Evolutionary conservation across 441 rosid genomes (phyloP).

Genomic region (Adansonia gregorii): DNA sequence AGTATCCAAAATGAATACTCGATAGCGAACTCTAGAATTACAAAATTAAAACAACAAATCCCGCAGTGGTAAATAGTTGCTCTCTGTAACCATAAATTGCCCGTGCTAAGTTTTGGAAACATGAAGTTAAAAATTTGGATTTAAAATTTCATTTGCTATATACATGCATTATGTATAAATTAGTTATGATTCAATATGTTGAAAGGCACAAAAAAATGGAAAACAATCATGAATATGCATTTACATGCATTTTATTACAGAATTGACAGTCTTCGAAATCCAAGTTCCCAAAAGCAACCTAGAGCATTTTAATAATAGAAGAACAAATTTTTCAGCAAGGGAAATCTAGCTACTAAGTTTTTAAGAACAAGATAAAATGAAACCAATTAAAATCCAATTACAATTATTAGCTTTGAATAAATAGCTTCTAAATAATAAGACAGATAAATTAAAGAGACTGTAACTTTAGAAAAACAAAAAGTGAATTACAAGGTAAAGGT

Average conservation of each 20-base stretch:
- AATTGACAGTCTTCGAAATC: too few species aligned
- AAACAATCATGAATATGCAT: too few species aligned
- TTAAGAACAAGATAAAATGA: neutral
- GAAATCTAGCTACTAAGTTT: neutral
- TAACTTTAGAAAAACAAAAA: neutral
- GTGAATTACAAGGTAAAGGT: neutral
- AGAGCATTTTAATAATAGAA: neutral
- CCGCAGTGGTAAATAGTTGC: neutral
- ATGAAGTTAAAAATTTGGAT: too few species aligned
- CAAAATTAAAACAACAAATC: too few species aligned
- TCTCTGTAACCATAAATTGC: neutral
- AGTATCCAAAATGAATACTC: neutral
- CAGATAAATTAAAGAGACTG: neutral
- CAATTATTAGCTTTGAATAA: neutral
- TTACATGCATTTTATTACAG: too few species aligned
- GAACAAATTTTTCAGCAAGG: neutral
- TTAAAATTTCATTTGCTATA: too few species aligned
- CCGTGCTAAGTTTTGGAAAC: too few species aligned
- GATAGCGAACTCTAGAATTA: too few species aligned
- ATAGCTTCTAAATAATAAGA: neutral
- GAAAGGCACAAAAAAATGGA: too few species aligned
- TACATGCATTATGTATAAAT: too few species aligned
- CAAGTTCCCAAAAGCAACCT: too few species aligned
- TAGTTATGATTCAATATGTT: too few species aligned
- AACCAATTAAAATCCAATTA: neutral